A percentile compares a stretch with the other conserved stretches of the same genome.
phyloP scores from a whole-genome alignment of 228 moss, liverwort and hornwort genomes.

The Sphagnum fallax region DNA sequence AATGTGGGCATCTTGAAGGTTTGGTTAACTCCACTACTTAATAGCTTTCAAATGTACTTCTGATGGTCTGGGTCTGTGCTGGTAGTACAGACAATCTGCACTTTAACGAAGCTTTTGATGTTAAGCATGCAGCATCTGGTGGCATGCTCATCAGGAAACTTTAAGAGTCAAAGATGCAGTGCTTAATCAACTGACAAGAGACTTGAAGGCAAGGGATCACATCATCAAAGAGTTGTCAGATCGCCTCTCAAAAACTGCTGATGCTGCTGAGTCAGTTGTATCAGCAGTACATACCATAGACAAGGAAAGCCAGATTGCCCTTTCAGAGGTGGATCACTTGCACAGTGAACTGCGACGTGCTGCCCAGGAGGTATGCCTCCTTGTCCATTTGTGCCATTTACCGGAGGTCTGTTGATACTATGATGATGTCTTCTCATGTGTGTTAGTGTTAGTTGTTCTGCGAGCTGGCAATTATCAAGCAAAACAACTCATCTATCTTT shows the following conservation, averaged over 20 bases:
- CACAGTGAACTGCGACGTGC: constrained; percentile 73
- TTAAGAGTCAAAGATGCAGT: constrained; percentile 97
- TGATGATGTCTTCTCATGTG: no score
- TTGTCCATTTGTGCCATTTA: not conserved
- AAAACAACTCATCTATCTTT: not conserved
- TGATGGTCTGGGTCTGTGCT: no score
- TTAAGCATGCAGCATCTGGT: no score
- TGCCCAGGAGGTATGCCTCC: constrained; percentile 55
- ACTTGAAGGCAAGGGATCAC: constrained; percentile 86
- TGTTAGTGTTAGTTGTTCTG: no score
- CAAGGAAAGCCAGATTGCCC: constrained; percentile 59
- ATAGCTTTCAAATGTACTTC: not conserved
- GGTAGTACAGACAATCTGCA: no score
- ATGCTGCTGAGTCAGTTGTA: constrained; percentile 93
- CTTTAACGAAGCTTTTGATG: no score
- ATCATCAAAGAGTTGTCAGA: constrained; percentile 93
- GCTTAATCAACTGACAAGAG: constrained; percentile 86
- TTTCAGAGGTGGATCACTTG: constrained; percentile 62
- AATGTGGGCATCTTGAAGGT: constrained; percentile 87
- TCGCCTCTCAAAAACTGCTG: constrained; percentile 84
- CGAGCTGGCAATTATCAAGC: no score
- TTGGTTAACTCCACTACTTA: not conserved
- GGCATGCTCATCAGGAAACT: constrained; percentile 54
- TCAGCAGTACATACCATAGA: constrained; percentile 68
- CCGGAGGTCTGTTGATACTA: no score